Evolutionary conservation across 2,329 filamentous ascomycete species (phyloP), one percentile per base, ranked within the genome.

Genomic region (Gaeumannomyces sp.): DNA sequence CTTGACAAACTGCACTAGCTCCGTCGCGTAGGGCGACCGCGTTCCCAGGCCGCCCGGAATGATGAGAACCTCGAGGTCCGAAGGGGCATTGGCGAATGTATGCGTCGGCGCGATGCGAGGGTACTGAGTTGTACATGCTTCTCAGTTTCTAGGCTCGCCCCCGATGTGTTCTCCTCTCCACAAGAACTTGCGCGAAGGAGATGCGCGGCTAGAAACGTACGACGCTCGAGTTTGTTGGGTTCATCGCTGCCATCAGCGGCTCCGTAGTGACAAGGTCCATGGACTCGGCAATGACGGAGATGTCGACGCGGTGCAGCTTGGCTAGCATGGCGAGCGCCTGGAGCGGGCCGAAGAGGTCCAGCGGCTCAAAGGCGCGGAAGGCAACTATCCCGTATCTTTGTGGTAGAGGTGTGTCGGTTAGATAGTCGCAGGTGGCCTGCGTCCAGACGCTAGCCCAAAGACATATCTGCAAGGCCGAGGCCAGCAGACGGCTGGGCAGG

Each of bases 31-130:
- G 65, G 71, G 31, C 72, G 72, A 70, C 3, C 80, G 74, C 0
- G 76, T 77, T 0, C 87, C 88, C 0, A 76, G 64, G 0, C 89
- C 88, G 2, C 89, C 88, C 0, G 89, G 89, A 10, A 91, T 74
- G n/a, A 92, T 73, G 27, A 91, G 77, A 4, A 90, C 83, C 59
- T 90, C 85, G 5, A 89, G 74, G 25, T 60, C 60, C n/a, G 78
- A 77, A 1, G 82, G 81, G 2, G 80, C 77, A 5, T 78, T 73
- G 59, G 75, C 77, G 69, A 87, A 87, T 0, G 86, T 89, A 70
- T 77, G 75, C 2, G 80, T 82, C 27, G 80, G 76, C 25, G 73
- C 28, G 33, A 66, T 22, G 35, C 33, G 25, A 29, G 64, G 59
- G 19, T n/a, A 53, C 45, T 53, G 6, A 6, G 22, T 25, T 25